Percentiles rank a stretch among this genome's conserved stretches.
These are phyloP conservation scores for Dryas alaskensis DNA, from an alignment of 306 rosid species.

Conservation along the genomic window DNA sequence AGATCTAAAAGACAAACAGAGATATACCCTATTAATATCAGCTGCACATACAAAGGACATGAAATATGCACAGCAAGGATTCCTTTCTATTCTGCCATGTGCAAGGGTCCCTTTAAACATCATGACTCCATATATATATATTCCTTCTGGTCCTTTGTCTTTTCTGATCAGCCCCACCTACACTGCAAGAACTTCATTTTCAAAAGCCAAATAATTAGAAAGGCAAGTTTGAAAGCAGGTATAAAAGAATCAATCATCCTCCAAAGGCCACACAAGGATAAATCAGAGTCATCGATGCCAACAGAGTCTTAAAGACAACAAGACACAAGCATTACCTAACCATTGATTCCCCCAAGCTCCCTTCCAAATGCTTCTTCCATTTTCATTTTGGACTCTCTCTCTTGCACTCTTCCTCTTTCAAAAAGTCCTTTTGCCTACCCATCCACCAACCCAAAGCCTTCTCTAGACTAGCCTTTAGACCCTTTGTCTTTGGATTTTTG, in stretches of 20 bases:
- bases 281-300: constrained; percentile 22
- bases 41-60: constrained; percentile 8
- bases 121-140: constrained; percentile 40
- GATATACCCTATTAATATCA: background rate
- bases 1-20: constrained; percentile 10
- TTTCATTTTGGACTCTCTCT: constrained; percentile 52
- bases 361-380: constrained; percentile 77
- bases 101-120: constrained; percentile 30
- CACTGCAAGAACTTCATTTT: constrained; percentile 28
- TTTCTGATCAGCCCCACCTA: constrained; percentile 38
- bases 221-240: constrained; percentile 23
- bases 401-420: constrained; percentile 42
- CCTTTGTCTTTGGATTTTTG: constrained; percentile 52
- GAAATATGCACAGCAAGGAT: constrained; percentile 18
- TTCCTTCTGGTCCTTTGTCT: constrained; percentile 65
- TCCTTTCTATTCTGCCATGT: constrained; percentile 22
- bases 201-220: constrained; percentile 9
- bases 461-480: constrained; percentile 51
- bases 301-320: constrained; percentile 42
- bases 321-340: constrained; percentile 73
- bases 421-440: constrained; percentile 61
- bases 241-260: constrained; percentile 26
- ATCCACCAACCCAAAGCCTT: constrained; percentile 47
- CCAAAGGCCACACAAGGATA: constrained; percentile 31
- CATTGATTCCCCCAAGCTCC: constrained; percentile 60